phyloP scores from a whole-genome alignment of 1,139 yeast species.

The Blastobotrys raffinosifermentans region DNA sequence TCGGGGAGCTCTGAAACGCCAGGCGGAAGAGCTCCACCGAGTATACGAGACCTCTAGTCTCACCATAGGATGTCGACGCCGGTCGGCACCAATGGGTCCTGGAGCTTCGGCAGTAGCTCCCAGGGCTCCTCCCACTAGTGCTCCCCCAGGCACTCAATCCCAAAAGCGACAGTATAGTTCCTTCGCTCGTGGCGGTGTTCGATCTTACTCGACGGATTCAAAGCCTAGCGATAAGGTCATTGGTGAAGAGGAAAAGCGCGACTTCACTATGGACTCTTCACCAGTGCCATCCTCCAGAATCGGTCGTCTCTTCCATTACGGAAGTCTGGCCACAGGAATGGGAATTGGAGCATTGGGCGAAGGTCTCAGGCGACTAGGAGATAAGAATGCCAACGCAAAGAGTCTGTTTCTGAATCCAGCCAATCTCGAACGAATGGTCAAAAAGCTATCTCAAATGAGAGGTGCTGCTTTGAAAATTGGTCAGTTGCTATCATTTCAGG shows the following conservation, averaged over 20 bases:
- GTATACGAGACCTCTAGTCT: neutral
- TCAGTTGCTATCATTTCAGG: conserved; percentile 93
- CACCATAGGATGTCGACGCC: neutral
- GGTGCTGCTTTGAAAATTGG: conserved; percentile 98
- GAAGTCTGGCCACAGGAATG: conserved; percentile 85
- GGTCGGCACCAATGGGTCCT: neutral
- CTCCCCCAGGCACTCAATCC: neutral
- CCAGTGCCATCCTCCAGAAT: conserved; percentile 84
- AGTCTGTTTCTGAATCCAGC: conserved; percentile 69
- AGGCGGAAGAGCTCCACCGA: neutral
- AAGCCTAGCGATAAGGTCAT: conserved; percentile 5
- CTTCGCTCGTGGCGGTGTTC: conserved; percentile 1
- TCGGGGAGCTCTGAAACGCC: neutral
- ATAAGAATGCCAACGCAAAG: conserved; percentile 39
- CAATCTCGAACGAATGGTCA: conserved; percentile 83
- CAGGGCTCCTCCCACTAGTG: too few species aligned
- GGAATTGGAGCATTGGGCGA: conserved; percentile 82
- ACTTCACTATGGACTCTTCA: conserved; percentile 47
- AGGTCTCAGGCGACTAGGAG: conserved; percentile 63
- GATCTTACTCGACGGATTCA: conserved; percentile 10
- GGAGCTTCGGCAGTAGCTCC: neutral
- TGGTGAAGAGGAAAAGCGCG: conserved; percentile 36
- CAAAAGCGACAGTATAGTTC: neutral
- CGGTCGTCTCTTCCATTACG: conserved; percentile 87
- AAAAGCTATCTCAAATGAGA: conserved; percentile 86